A percentile compares a stretch with the other conserved stretches of the same genome.
Evolutionary conservation across 2,329 filamentous ascomycete species (phyloP).

Genomic region (Xylariaceae sp.): DNA sequence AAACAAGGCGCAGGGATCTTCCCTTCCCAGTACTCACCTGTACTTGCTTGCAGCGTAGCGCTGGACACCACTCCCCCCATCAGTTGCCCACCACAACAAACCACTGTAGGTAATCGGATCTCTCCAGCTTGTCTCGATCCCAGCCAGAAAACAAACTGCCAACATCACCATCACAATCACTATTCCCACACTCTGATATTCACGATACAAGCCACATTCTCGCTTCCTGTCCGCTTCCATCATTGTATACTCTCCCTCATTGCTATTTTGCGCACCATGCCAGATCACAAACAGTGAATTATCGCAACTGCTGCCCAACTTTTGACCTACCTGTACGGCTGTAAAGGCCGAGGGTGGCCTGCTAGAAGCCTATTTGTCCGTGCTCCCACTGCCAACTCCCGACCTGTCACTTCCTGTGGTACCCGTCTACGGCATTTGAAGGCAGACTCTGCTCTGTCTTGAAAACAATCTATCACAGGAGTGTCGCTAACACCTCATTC

Average conservation of each 20-base stretch:
- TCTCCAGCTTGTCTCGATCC: no score
- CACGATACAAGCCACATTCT: no score
- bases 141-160: not conserved
- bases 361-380: conserved; percentile 2
- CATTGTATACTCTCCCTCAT: conserved; percentile 1
- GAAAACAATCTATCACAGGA: not conserved
- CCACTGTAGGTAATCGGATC: not conserved
- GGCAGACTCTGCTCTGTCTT: not conserved
- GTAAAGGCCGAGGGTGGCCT: not conserved
- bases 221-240: not conserved
- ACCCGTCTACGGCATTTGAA: not conserved
- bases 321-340: no score
- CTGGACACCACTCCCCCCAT: conserved; percentile 10
- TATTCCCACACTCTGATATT: no score
- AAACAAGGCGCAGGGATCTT: conserved; percentile 13
- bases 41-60: conserved; percentile 5
- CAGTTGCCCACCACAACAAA: conserved; percentile 25
- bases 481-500: conserved; percentile 13
- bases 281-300: conserved; percentile 5
- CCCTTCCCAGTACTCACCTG: no score
- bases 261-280: conserved; percentile 1
- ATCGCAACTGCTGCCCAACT: no score
- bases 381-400: conserved; percentile 2
- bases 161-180: not conserved
- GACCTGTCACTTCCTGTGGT: not conserved